Conservation (phyloP, 1,139 yeast species). For the Dujonia santamariae region DNA sequence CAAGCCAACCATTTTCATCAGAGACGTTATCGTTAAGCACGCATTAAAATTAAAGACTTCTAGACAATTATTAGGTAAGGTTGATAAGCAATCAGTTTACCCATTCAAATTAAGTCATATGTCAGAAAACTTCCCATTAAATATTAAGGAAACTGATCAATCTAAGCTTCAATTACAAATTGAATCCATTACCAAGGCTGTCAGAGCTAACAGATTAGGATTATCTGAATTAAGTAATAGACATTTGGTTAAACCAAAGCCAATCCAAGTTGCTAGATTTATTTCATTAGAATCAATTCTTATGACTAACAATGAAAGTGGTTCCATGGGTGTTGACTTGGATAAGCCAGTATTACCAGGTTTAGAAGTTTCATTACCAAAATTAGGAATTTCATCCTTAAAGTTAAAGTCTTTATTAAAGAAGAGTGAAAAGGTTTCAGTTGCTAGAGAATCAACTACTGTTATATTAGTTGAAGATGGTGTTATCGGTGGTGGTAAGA, state of each 20-base stretch:
- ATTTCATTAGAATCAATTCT: slow-evolving; percentile 66
- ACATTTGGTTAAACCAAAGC: slow-evolving; percentile 73
- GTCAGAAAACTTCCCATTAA: slow-evolving; percentile 57
- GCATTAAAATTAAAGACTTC: slow-evolving; percentile 74
- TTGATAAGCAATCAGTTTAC: slow-evolving; percentile 78
- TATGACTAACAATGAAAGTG: slow-evolving; percentile 60
- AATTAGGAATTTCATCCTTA: slow-evolving; percentile 63
- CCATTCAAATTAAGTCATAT: slow-evolving; percentile 83
- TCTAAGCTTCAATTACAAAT: slow-evolving; percentile 32
- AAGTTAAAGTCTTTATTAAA: slow-evolving; percentile 63
- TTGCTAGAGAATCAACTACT: slow-evolving; percentile 79
- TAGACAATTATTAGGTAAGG: slow-evolving; percentile 63
- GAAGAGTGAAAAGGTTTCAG: slow-evolving; percentile 44
- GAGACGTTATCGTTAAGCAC: slow-evolving; percentile 82
- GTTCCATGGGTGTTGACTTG: slow-evolving; percentile 62
- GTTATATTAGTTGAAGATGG: slow-evolving; percentile 45
- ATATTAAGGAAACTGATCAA: slow-evolving; percentile 30
- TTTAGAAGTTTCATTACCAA: slow-evolving; percentile 68
- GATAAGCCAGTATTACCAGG: slow-evolving; percentile 69
- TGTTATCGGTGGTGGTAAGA: slow-evolving; percentile 23
- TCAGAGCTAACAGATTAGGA: slow-evolving; percentile 68
- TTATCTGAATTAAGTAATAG: slow-evolving; percentile 78
- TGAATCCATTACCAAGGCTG: slow-evolving; percentile 45
- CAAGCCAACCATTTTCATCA: slow-evolving; percentile 70
- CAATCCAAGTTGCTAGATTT: slow-evolving; percentile 68